Evolutionary conservation across 768 basidiomycete genomes (phyloP), one percentile per base, ranked within the genome.

Genomic region (Aureoboletus auriporus): DNA sequence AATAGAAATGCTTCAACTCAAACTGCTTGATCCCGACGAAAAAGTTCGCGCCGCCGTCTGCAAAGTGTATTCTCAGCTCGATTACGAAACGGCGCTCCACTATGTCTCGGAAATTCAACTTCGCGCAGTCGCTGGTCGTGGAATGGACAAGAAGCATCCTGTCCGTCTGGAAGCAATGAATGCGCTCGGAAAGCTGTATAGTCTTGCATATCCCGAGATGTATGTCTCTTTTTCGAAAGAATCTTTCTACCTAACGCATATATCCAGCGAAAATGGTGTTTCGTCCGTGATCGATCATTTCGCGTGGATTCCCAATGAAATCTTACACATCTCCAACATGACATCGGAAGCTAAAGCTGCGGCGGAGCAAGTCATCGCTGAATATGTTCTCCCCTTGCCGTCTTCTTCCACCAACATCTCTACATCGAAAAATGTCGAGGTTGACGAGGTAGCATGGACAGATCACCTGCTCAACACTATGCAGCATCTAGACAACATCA

Each of bases 31-130:
- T 65, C 85, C 90, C 0, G 96, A 98, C 54, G 96, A 97, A 50
- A 89, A 84, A 60, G 84, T 99, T 36, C 82, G 96, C 27, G 81
- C 87, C 6, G 85, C 91, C 1, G 83, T 83, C 1, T 95, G 93
- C 73, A 83, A 78, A 59, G 68, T 90, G 10, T 91, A 92, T 55
- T 82, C 83, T 1, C 78, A 83, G 46, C 69, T 98, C 10, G 94
- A 97, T 63, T 97, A 92, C 60, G 96, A 99, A 67, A 87, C 86
- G 0, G 87, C 84, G 0, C 63, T 93, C 29, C 93, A 95, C 62
- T 83, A 91, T 58, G 82, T 94, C 27, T 78, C 81, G 8, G 75
- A 76, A 50, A 61, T 63, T 0, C 83, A 85, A 42, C 69, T 97
- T 39, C 73, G 75, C 12, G 71, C 69, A 4, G 68, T 98, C 1